Percentiles rank a stretch among this genome's conserved stretches.
phyloP scores from a whole-genome alignment of 257 asterid species.

The Solanum piurae region DNA sequence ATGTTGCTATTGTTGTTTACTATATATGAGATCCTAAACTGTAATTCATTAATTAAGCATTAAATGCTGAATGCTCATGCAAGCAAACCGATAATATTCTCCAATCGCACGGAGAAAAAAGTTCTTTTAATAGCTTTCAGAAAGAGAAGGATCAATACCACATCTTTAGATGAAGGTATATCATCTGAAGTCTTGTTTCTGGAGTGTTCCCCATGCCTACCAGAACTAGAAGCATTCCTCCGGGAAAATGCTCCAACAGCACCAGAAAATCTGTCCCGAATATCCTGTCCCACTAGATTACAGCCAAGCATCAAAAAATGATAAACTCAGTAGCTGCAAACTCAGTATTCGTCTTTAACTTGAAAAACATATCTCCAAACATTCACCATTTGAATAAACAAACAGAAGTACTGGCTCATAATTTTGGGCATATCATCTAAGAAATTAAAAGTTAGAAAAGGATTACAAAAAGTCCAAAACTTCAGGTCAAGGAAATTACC shows the following conservation, averaged over 20 bases:
- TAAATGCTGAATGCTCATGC: not conserved
- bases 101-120: not conserved
- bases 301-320: not conserved
- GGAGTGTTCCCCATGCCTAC: conserved; percentile 61
- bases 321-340: not conserved
- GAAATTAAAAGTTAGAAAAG: not conserved
- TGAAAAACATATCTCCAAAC: not conserved
- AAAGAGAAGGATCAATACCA: conserved; percentile 38
- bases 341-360: not conserved
- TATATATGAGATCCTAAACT: not conserved
- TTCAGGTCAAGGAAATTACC: conserved; percentile 30
- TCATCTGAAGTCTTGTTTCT: conserved; percentile 62
- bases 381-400: not conserved
- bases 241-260: conserved; percentile 82
- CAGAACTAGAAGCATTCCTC: conserved; percentile 48
- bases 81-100: not conserved
- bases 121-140: not conserved
- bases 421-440: not conserved
- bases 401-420: not conserved
- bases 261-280: conserved; percentile 73
- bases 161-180: conserved; percentile 84
- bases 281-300: conserved; percentile 55
- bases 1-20: not conserved
- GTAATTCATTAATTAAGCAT: not conserved
- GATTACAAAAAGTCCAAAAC: not conserved